Evolutionary conservation across 2,329 filamentous ascomycete species (phyloP).

Genomic region (Blastomyces parvus): DNA sequence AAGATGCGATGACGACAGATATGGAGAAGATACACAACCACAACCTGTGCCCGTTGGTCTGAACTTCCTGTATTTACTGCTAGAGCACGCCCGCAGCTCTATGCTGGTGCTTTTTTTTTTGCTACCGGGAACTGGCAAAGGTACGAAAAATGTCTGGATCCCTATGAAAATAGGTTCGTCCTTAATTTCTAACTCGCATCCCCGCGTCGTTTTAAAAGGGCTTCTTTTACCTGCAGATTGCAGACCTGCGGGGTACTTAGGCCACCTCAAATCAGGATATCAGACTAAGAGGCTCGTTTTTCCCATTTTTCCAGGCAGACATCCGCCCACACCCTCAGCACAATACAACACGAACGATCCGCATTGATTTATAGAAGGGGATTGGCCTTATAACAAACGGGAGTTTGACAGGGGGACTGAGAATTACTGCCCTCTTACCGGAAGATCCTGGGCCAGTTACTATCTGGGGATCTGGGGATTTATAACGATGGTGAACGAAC

Average conservation of each 20-base stretch:
- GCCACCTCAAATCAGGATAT: neutral
- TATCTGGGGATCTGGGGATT: neutral
- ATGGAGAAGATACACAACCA: neutral
- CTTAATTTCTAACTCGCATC: neutral
- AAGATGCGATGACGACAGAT: neutral
- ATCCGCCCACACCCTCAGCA: neutral
- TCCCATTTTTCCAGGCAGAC: neutral
- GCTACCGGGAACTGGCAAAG: neutral
- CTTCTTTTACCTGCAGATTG: neutral
- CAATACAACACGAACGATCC: neutral
- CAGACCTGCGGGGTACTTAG: neutral
- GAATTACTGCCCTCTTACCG: neutral
- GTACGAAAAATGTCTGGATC: neutral
- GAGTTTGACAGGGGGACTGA: neutral
- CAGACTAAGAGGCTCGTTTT: neutral
- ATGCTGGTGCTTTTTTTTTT: neutral
- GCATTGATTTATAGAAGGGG: neutral
- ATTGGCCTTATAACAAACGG: neutral
- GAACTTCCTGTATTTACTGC: neutral
- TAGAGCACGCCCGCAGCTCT: neutral
- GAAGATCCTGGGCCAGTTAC: neutral
- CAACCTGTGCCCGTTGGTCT: neutral
- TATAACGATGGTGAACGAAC: constrained; percentile 6
- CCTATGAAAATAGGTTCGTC: neutral
- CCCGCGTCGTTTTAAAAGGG: too few relatives aligned